Conservation (phyloP, 257 asterid species). For the Mitragyna speciosa region DNA sequence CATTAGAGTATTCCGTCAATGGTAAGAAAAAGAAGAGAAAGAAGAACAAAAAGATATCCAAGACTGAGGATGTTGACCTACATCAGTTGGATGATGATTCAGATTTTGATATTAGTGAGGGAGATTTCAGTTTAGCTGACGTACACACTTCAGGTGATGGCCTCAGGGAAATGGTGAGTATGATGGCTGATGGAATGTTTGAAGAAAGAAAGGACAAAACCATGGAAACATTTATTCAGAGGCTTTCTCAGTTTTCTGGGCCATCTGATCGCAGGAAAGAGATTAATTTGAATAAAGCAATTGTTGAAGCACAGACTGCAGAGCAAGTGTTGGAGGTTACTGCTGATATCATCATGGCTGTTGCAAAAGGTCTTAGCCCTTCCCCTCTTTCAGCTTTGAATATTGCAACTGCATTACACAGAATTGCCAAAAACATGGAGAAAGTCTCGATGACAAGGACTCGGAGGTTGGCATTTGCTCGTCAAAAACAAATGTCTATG, state of each 20-base stretch:
- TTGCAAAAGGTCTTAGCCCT: slow-evolving; percentile 86
- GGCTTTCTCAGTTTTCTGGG: slow-evolving; percentile 88
- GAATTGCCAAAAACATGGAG: slow-evolving; percentile 98
- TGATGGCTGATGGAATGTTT: slow-evolving; percentile 76
- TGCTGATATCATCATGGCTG: slow-evolving; percentile 67
- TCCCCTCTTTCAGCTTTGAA: slow-evolving; percentile 93
- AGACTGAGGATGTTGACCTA: slow-evolving; percentile 25
- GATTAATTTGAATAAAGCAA: slow-evolving; percentile 67
- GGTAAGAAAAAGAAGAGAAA: slow-evolving; percentile 50
- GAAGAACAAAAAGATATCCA: slow-evolving; percentile 45
- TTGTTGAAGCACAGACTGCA: slow-evolving; percentile 81
- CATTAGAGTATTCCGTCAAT: slow-evolving; percentile 50
- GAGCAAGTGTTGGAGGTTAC: slow-evolving; percentile 83
- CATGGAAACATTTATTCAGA: slow-evolving; percentile 66
- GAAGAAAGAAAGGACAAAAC: slow-evolving; percentile 58
- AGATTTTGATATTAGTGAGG: slow-evolving; percentile 40
- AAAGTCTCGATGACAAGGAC: slow-evolving; percentile 67
- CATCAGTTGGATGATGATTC: slow-evolving; percentile 37
- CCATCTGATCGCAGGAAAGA: slow-evolving; percentile 87
- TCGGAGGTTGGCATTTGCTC: slow-evolving; percentile 71
- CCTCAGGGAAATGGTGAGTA: slow-evolving; percentile 52
- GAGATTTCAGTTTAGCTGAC: slow-evolving; percentile 32
- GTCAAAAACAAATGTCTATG: slow-evolving; percentile 86
- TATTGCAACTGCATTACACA: slow-evolving; percentile 83
- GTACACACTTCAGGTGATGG: slow-evolving; percentile 30